These are phyloP conservation scores for Ganoderma lingzhi DNA, from an alignment of 1,284 basidiomycete genomes.

Conservation along the genomic window DNA sequence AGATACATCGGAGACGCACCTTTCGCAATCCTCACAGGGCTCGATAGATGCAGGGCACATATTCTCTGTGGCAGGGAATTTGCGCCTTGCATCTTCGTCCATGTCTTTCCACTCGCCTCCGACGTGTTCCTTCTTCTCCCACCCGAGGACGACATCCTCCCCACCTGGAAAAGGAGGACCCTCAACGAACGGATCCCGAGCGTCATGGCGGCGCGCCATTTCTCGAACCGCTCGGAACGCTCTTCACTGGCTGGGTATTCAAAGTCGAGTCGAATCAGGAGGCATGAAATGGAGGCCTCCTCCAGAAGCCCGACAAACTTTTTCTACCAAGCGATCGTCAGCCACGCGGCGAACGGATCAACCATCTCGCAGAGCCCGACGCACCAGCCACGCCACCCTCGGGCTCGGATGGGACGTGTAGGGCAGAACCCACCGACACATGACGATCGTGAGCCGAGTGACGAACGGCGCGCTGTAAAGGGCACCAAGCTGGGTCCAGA, in stretches of 20 bases:
- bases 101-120: neutral
- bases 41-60: neutral
- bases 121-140: neutral
- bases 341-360: no score
- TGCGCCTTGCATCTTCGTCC: neutral
- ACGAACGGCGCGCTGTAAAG: neutral
- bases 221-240: neutral
- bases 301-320: neutral
- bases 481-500: neutral
- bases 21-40: neutral
- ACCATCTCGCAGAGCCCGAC: neutral
- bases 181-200: neutral
- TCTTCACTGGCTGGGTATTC: neutral
- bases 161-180: neutral
- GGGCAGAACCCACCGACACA: neutral
- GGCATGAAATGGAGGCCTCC: neutral
- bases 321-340: neutral
- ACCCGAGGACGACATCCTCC: neutral
- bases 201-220: neutral
- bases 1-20: neutral
- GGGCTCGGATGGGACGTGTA: no score
- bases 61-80: neutral
- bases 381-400: neutral
- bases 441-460: neutral
- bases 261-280: neutral